phyloP scores from a whole-genome alignment of 2,329 filamentous ascomycete genomes.

The Escovopsis weberi region DNA sequence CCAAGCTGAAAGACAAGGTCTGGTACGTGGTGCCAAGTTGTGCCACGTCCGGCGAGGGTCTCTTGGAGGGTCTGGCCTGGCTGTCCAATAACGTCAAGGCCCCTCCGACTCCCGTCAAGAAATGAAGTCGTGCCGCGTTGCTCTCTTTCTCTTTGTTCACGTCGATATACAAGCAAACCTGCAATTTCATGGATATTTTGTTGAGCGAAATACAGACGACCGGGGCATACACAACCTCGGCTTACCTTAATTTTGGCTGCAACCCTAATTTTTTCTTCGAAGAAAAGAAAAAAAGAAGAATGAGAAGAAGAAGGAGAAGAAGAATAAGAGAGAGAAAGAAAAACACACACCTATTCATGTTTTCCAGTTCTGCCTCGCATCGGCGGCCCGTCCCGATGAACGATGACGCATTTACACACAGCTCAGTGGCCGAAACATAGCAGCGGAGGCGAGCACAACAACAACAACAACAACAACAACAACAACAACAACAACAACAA shows the following conservation, averaged over 20 bases:
- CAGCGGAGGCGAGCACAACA: no score
- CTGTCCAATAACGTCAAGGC: slow-evolving; percentile 73
- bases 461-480: no score
- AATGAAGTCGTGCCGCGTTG: slow-evolving; percentile 20
- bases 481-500: no score
- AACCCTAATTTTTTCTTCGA: slow-evolving; percentile 1
- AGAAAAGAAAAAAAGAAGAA: not conserved
- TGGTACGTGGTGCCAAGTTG: slow-evolving; percentile 78
- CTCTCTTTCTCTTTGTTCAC: no score
- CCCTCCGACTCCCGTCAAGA: slow-evolving; percentile 39
- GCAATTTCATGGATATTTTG: slow-evolving; percentile 1
- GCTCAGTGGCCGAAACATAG: no score
- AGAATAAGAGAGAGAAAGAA: not conserved
- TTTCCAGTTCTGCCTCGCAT: no score
- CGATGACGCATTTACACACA: no score
- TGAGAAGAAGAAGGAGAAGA: not conserved
- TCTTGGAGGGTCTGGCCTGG: slow-evolving; percentile 72
- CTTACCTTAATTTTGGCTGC: not conserved
- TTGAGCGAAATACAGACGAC: not conserved
- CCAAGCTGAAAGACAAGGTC: slow-evolving; percentile 66
- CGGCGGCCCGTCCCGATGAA: no score
- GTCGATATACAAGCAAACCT: not conserved
- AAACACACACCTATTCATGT: not conserved
- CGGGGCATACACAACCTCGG: not conserved
- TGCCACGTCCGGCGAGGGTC: slow-evolving; percentile 66